Conservation (phyloP, 2,329 filamentous ascomycete genomes). For the Pestalotiopsis sp. region DNA sequence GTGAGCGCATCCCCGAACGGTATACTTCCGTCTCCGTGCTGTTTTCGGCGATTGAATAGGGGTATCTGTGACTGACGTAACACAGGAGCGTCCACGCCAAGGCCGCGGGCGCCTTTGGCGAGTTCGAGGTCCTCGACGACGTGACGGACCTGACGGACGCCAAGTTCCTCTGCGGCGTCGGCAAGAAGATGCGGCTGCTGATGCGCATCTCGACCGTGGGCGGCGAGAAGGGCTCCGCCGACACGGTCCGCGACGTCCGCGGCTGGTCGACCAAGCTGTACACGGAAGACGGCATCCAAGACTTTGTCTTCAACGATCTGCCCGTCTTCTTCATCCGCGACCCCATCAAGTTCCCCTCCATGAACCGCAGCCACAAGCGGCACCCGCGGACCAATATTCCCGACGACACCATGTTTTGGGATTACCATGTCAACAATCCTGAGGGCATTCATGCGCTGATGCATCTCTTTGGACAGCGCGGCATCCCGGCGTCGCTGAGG, state of each 20-base stretch:
- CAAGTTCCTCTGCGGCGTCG: conserved; percentile 52
- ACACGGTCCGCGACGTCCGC: conserved; percentile 70
- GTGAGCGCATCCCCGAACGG: conserved; percentile 27
- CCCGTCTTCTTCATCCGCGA: conserved; percentile 78
- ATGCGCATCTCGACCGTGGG: conserved; percentile 72
- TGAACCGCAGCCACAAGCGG: conserved; percentile 61
- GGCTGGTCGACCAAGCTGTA: conserved; percentile 76
- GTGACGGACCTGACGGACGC: conserved; percentile 52
- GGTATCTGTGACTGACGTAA: neutral
- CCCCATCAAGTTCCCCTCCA: conserved; percentile 72
- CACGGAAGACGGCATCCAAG: conserved; percentile 75
- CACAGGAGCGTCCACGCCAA: conserved; percentile 39
- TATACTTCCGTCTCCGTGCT: conserved; percentile 15
- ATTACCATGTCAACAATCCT: conserved; percentile 62
- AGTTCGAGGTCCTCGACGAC: conserved; percentile 46
- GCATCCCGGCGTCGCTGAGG: conserved; percentile 66
- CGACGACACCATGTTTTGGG: conserved; percentile 58
- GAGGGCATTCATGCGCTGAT: conserved; percentile 67
- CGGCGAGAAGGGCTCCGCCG: conserved; percentile 69
- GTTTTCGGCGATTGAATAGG: too few relatives aligned
- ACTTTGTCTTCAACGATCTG: conserved; percentile 73
- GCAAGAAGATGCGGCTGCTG: conserved; percentile 62
- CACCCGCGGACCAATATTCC: neutral
- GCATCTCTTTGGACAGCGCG: conserved; percentile 67
- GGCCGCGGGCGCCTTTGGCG: conserved; percentile 39